Evolutionary conservation across 164 flowering plant genomes (phyloP).

Genomic region (Umbellularia californica): DNA sequence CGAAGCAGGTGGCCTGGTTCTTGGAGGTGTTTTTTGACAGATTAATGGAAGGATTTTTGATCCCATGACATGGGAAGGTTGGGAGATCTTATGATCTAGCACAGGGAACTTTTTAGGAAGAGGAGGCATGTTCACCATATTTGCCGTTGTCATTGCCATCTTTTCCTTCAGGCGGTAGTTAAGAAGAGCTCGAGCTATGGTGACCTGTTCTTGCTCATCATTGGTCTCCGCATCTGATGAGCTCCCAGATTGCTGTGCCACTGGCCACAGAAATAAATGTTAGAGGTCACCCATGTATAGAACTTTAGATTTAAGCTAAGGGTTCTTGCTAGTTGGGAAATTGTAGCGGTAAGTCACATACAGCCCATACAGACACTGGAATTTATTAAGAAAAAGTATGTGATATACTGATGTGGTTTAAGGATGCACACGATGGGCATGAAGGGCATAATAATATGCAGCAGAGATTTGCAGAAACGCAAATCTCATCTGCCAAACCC

Average conservation of each 20-base stretch:
- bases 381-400: too few relatives aligned
- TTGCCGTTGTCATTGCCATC: conserved; percentile 35
- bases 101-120: conserved; percentile 52
- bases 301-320: too few relatives aligned
- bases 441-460: too few relatives aligned
- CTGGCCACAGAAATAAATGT: conserved; percentile 26
- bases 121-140: conserved; percentile 34
- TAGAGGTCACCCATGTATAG: background rate
- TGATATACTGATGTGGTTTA: too few relatives aligned
- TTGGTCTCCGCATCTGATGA: conserved; percentile 62
- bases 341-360: too few relatives aligned
- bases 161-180: conserved; percentile 71
- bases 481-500: too few relatives aligned
- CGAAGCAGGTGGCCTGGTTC: conserved; percentile 27
- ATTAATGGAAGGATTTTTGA: conserved; percentile 86
- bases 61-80: conserved; percentile 49
- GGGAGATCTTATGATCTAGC: conserved; percentile 51
- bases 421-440: too few relatives aligned
- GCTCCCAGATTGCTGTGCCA: conserved; percentile 69
- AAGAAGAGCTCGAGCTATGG: conserved; percentile 77
- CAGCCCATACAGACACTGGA: too few relatives aligned
- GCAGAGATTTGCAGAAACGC: too few relatives aligned
- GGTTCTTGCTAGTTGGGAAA: too few relatives aligned
- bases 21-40: conserved; percentile 46
- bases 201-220: conserved; percentile 88